Evolutionary conservation across 1,139 yeast species (phyloP).

Genomic region (Pichia sp.): DNA sequence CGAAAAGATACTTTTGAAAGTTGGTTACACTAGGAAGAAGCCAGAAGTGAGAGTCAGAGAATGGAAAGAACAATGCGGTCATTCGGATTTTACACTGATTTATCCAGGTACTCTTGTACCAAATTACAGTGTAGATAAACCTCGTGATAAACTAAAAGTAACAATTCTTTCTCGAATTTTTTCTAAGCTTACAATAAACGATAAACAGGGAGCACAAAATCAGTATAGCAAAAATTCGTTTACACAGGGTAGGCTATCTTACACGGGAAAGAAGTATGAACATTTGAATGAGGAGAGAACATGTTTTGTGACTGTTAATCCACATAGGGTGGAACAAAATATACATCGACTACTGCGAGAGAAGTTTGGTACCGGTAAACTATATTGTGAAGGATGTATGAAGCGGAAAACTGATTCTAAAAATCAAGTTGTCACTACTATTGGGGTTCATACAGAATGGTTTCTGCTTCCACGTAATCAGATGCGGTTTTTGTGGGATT

Average conservation of each 20-base stretch:
- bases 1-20: constrained; percentile 40
- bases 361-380: constrained; percentile 28
- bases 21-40: constrained; percentile 48
- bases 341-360: constrained; percentile 41
- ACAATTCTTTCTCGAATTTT: constrained; percentile 13
- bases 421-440: constrained; percentile 18
- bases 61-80: constrained; percentile 51
- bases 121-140: constrained; percentile 9
- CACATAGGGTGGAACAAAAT: constrained; percentile 34
- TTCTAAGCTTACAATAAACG: constrained; percentile 9
- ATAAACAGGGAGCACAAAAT: no score
- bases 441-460: constrained; percentile 49
- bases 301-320: constrained; percentile 32
- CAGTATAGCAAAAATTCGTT: no score
- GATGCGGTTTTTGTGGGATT: constrained; percentile 32
- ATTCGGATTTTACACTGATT: constrained; percentile 32
- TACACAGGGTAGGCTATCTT: no score
- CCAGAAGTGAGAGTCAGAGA: constrained; percentile 40
- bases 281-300: constrained; percentile 17
- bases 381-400: constrained; percentile 20
- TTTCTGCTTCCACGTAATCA: constrained; percentile 44
- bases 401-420: neutral
- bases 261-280: constrained; percentile 8
- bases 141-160: constrained; percentile 3
- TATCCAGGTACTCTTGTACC: constrained; percentile 27